Evolutionary conservation across 106 monocot species (phyloP).

Genomic region (Dendrobium catenatum): DNA sequence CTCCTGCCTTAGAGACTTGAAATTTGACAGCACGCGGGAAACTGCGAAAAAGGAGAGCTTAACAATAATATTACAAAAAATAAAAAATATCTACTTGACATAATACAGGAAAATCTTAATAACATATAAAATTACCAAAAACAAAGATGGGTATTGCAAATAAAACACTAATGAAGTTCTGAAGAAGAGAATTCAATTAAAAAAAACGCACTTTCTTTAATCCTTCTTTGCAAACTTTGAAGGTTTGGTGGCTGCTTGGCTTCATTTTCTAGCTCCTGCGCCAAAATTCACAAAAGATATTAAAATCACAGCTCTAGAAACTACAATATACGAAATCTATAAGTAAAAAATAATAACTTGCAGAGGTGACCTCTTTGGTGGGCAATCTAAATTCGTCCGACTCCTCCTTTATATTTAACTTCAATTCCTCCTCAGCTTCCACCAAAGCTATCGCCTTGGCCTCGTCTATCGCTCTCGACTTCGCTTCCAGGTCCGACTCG

Average conservation of each 20-base stretch:
- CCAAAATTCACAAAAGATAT: constrained; percentile 1
- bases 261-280: constrained; percentile 82
- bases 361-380: constrained; percentile 56
- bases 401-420: constrained; percentile 74
- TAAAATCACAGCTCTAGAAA: not conserved
- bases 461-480: constrained; percentile 65
- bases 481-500: constrained; percentile 58
- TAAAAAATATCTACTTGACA: not conserved
- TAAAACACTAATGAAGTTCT: not conserved
- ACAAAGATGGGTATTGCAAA: not conserved
- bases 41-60: constrained; percentile 25
- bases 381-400: constrained; percentile 88
- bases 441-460: constrained; percentile 40
- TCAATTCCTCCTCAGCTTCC: constrained; percentile 67
- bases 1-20: constrained; percentile 66
- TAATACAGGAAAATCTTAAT: not conserved
- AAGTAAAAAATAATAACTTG: not conserved
- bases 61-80: not conserved
- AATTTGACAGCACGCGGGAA: constrained; percentile 72
- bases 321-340: not conserved
- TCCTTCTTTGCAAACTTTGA: constrained; percentile 53
- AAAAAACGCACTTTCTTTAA: constrained; percentile 63
- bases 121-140: not conserved
- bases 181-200: not conserved
- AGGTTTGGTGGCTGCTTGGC: constrained; percentile 62